Evolutionary conservation across 805 yeast species (phyloP).

Genomic region (Saturnispora sekii): DNA sequence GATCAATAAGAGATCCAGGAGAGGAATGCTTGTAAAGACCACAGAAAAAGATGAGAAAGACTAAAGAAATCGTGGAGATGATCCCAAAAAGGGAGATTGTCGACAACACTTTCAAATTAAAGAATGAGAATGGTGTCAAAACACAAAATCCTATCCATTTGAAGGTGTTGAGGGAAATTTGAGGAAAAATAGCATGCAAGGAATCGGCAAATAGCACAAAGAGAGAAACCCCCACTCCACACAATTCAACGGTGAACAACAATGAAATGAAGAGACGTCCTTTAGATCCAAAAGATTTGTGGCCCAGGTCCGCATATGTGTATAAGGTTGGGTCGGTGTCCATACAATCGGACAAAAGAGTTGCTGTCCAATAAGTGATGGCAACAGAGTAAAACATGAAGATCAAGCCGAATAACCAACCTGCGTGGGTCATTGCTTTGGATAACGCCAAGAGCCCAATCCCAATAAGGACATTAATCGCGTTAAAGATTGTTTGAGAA

Average conservation of each 20-base stretch:
- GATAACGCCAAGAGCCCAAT: conserved; percentile 62
- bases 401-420: conserved; percentile 56
- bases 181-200: conserved; percentile 55
- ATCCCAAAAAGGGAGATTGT: conserved; percentile 49
- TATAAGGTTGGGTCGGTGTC: conserved; percentile 71
- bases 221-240: conserved; percentile 76
- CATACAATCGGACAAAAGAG: conserved; percentile 61
- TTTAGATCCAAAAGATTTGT: conserved; percentile 69
- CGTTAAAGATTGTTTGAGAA: conserved; percentile 59
- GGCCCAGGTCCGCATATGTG: conserved; percentile 85
- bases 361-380: conserved; percentile 70
- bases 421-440: conserved; percentile 53
- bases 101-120: conserved; percentile 47
- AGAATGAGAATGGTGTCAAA: conserved; percentile 69
- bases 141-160: conserved; percentile 60
- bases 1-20: conserved; percentile 48
- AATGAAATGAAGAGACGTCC: conserved; percentile 69
- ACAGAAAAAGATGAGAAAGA: conserved; percentile 35
- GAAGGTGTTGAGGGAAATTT: conserved; percentile 42
- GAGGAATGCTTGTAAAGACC: conserved; percentile 34
- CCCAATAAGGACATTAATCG: conserved; percentile 58
- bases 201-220: conserved; percentile 82
- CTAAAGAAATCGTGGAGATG: conserved; percentile 41
- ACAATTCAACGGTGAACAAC: conserved; percentile 64
- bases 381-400: conserved; percentile 51